Base-by-base conservation (phyloP, 2,329 filamentous ascomycete species). In the Eutypella sp. region DNA sequence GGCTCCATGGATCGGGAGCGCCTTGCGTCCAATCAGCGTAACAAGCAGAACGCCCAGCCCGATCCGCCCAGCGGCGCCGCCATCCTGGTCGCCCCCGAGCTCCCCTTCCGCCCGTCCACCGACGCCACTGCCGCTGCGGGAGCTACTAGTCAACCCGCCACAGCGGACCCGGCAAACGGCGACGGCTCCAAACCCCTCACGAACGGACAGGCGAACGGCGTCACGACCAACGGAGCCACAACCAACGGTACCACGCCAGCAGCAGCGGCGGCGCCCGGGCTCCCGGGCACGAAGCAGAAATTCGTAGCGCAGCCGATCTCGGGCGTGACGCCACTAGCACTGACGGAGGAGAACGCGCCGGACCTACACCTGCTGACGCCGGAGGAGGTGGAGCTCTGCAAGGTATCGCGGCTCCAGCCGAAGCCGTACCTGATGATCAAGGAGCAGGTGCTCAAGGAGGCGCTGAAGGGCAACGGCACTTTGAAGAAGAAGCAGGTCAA, bases 341-440 rank as follows among this genome's bases (percentile, higher is more conserved):
- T 95, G 47, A 84, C 81, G 47, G 84, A 85, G 55, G 87, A 95
- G 45, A 86, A 82, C 29, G 83, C 87, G 1, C 78, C 87, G 0
- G 93, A 97, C 63, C 68, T 92, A 23, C 93, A 97, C 58, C 79
- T 99, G 0, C 73, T 99, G 37, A 89, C 87, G 1, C 77, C 83
- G 1, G 89, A 95, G 53, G 93, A 99, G 66, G 74, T 81, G 4
- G 89, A 95, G 59, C 72, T 99, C 1, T 99, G 93, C 70, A 87
- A 88, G 56, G 78, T 86, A 34, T 78, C 95, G 13, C 81, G 90
- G 36, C 71, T 99, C 43, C 87, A 93, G 66, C 93, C 93, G 1
- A 99, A 99, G 70, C 89, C 93, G 1, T 99, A 96, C 65, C 69
- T 96, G 5, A 89, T 89, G 61, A 89, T 97, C 67, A 99, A 99